Evolutionary conservation across 163 green algal species (phyloP).

Genomic region (Coccomyxa subellipsoidea): DNA sequence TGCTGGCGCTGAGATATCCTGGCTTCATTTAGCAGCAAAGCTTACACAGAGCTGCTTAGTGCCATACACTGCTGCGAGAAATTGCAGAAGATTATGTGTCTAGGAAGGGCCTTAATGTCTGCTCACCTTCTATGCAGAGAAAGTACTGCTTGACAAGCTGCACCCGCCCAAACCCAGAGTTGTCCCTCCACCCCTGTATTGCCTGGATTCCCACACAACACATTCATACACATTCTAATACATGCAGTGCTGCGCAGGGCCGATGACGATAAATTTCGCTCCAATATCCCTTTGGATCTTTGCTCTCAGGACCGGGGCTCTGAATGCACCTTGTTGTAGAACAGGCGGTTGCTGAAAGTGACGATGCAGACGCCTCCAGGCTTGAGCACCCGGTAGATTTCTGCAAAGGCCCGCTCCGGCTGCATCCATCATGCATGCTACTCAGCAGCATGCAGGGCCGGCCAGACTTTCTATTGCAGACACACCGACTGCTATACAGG

Average conservation of each 20-base stretch:
- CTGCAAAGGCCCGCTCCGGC: constrained; percentile 78
- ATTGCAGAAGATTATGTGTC: neutral
- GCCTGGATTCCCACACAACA: constrained; percentile 17
- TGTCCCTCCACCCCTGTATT: constrained; percentile 43
- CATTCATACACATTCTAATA: too few species aligned
- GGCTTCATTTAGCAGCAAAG: neutral
- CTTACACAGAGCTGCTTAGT: neutral
- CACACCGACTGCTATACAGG: too few species aligned
- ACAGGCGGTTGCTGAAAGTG: constrained; percentile 85
- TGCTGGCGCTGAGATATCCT: too few species aligned
- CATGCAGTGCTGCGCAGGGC: too few species aligned
- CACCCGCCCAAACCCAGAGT: constrained; percentile 51
- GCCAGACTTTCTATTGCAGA: too few species aligned
- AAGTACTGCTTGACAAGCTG: constrained; percentile 81
- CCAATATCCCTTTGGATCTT: too few species aligned
- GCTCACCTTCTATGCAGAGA: constrained; percentile 38
- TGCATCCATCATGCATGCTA: constrained; percentile 20
- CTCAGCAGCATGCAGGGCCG: too few species aligned
- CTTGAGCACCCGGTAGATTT: constrained; percentile 82
- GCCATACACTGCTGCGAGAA: neutral
- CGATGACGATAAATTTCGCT: too few species aligned
- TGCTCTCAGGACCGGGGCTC: too few species aligned
- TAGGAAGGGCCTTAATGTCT: too few species aligned
- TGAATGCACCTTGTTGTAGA: constrained; percentile 69
- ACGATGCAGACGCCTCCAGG: constrained; percentile 81